These are phyloP conservation scores for Pythium graminicola DNA, from an alignment of 352 stramenopile species.

Conservation along the genomic window DNA sequence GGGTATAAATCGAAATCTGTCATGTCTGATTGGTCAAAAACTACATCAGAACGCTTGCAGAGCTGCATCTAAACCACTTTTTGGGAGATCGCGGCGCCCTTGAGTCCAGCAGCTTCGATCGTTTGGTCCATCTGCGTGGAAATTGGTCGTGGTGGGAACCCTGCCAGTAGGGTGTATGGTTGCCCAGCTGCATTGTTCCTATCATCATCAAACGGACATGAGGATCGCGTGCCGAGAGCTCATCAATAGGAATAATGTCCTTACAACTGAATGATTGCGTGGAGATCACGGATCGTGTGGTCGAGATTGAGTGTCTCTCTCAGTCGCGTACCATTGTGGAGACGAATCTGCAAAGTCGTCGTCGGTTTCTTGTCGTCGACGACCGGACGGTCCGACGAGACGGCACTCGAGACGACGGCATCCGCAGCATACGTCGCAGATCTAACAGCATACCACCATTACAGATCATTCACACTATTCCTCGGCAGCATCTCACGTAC, in stretches of 20 bases:
- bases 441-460: too few relatives aligned
- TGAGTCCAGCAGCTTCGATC: constrained; percentile 88
- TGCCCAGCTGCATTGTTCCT: constrained; percentile 66
- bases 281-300: constrained; percentile 83
- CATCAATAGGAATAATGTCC: too few relatives aligned
- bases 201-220: not conserved
- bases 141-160: constrained; percentile 89
- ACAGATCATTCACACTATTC: not conserved
- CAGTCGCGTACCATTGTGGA: constrained; percentile 77
- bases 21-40: not conserved
- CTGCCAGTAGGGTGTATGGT: constrained; percentile 87
- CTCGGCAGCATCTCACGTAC: not conserved
- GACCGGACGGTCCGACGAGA: constrained; percentile 41
- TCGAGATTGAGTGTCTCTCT: constrained; percentile 82
- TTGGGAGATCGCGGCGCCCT: constrained; percentile 88
- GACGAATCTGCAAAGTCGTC: constrained; percentile 85
- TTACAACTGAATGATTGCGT: constrained; percentile 82
- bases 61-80: constrained; percentile 75
- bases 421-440: constrained; percentile 38
- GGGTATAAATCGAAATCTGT: not conserved
- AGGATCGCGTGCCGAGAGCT: too few relatives aligned
- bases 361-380: constrained; percentile 82
- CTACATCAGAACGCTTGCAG: not conserved
- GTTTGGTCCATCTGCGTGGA: constrained; percentile 77
- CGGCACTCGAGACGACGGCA: constrained; percentile 35